Percentiles rank a stretch among this genome's conserved stretches.
Evolutionary conservation across 805 yeast genomes (phyloP).

Genomic region (Myxozyma melibiosi): DNA sequence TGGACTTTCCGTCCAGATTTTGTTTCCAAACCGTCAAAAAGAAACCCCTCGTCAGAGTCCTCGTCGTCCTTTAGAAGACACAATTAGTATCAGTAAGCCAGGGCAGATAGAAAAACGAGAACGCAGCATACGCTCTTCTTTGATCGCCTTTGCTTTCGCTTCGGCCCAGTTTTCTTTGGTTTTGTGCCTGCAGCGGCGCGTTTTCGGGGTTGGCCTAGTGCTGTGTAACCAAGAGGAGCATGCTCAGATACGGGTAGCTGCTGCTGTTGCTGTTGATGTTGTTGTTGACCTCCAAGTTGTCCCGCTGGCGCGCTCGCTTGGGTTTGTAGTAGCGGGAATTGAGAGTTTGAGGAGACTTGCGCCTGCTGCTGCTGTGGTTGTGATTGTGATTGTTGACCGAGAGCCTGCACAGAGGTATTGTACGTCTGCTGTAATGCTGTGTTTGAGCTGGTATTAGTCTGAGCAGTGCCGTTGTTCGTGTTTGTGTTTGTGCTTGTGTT

Average conservation of each 20-base stretch:
- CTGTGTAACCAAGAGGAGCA: not conserved
- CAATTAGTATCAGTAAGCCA: not conserved
- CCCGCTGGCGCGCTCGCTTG: too few species aligned
- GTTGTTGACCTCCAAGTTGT: not conserved
- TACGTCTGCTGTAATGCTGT: too few species aligned
- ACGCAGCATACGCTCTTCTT: constrained; percentile 11
- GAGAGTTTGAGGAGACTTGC: too few species aligned
- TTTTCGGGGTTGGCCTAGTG: constrained; percentile 5
- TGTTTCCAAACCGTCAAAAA: constrained; percentile 33
- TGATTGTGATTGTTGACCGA: too few species aligned
- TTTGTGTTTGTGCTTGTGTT: too few species aligned
- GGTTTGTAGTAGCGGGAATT: not conserved
- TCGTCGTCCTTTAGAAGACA: constrained; percentile 1
- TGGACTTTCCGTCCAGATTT: constrained; percentile 34
- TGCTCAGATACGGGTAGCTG: not conserved
- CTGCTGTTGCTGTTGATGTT: not conserved
- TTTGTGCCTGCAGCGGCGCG: not conserved
- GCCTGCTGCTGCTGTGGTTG: too few species aligned
- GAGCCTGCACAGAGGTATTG: too few species aligned
- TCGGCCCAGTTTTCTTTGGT: constrained; percentile 6
- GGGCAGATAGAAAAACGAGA: not conserved
- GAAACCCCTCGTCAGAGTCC: constrained; percentile 29
- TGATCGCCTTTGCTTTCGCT: constrained; percentile 1
- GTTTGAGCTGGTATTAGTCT: too few species aligned
- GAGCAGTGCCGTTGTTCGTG: not conserved